Evolutionary conservation across 2,329 filamentous ascomycete species (phyloP).

Genomic region (Verticillium zaregamsianum): DNA sequence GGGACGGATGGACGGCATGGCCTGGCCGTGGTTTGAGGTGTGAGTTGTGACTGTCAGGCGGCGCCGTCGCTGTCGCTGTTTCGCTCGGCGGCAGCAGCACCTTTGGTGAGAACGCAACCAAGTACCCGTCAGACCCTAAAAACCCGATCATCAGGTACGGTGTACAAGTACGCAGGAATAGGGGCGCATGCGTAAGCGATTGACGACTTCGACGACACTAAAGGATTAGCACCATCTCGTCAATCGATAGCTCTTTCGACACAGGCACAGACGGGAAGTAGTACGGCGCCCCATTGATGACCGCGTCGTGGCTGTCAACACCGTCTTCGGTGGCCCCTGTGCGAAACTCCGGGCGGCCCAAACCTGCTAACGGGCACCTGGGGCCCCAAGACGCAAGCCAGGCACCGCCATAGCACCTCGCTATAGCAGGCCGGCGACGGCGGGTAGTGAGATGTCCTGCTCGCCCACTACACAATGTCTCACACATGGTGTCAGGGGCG

Average conservation of each 20-base stretch:
- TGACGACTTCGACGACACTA: not conserved
- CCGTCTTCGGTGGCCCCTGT: not conserved
- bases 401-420: not conserved
- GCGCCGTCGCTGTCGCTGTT: not conserved
- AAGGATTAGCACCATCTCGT: not conserved
- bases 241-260: not conserved
- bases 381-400: not conserved
- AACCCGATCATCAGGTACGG: not conserved
- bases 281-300: not conserved
- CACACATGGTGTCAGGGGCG: conserved; percentile 4
- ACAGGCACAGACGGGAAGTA: not conserved
- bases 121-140: not conserved
- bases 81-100: not conserved
- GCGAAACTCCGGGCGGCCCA: not conserved
- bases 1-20: not conserved
- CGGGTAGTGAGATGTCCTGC: not conserved
- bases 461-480: not conserved
- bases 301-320: not conserved
- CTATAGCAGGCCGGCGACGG: not conserved
- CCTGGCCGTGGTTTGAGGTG: not conserved
- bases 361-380: not conserved
- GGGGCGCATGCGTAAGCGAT: not conserved
- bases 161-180: not conserved
- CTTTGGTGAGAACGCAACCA: not conserved
- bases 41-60: not conserved